These are phyloP conservation scores for Metschnikowia lochheadii DNA, from an alignment of 805 yeast genomes.

Conservation along the genomic window DNA sequence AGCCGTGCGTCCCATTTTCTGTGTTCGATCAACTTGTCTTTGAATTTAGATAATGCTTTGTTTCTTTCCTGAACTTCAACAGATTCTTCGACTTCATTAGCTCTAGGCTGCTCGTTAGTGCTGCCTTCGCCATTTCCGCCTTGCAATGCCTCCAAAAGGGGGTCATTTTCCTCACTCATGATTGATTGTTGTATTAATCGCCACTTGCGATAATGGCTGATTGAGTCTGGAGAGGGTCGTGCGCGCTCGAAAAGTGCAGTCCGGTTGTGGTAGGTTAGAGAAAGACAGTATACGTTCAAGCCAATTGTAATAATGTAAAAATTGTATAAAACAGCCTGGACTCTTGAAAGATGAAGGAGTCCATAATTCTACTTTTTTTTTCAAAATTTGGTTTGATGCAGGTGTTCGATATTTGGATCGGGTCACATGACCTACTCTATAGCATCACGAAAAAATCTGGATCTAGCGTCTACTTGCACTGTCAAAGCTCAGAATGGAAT, in stretches of 20 bases:
- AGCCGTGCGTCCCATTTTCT: conserved; percentile 90
- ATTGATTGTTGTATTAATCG: conserved; percentile 19
- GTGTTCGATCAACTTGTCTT: conserved; percentile 85
- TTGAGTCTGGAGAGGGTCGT: conserved; percentile 5
- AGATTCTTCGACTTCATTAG: conserved; percentile 17
- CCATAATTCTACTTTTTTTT: neutral
- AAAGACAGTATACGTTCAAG: neutral
- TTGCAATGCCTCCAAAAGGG: conserved; percentile 64
- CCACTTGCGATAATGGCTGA: conserved; percentile 9
- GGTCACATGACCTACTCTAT: conserved; percentile 4
- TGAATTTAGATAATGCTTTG: conserved; percentile 72
- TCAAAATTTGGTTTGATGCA: neutral
- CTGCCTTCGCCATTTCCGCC: conserved; percentile 28
- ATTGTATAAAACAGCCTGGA: too few relatives aligned
- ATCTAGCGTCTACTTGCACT: neutral
- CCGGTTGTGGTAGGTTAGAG: neutral
- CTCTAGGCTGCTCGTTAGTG: conserved; percentile 19
- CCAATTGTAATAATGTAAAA: neutral
- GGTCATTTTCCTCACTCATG: conserved; percentile 65
- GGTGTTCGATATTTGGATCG: neutral
- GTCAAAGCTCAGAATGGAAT: conserved; percentile 59
- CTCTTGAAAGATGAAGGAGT: neutral
- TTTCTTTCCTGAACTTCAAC: conserved; percentile 66
- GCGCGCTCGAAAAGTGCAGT: neutral
- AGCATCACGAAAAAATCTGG: conserved; percentile 3